These are phyloP conservation scores for Umbelopsis sp. DNA, from an alignment of 192 early-diverging fungal species.

Conservation along the genomic window DNA sequence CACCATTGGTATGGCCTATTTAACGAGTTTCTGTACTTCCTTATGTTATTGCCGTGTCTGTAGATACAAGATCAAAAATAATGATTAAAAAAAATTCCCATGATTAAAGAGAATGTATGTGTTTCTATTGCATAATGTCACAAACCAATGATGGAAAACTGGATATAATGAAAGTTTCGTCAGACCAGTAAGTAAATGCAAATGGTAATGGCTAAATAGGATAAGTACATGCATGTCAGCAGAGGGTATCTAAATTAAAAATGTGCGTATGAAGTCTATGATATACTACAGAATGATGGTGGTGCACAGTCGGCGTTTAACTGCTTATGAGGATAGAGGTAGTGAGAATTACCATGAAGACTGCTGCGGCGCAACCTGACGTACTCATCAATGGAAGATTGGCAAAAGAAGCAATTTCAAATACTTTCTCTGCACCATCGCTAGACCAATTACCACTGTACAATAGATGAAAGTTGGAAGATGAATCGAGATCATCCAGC, in stretches of 20 bases:
- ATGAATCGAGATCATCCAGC: not conserved
- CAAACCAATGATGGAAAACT: no score
- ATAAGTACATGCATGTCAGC: no score
- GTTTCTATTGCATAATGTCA: no score
- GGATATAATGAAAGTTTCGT: no score
- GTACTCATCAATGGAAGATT: not conserved
- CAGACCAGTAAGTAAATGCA: no score
- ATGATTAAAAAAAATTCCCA: no score
- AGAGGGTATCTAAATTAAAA: not conserved
- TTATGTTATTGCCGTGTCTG: no score
- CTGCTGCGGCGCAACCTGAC: no score
- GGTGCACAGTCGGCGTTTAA: not conserved
- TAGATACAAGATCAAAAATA: no score
- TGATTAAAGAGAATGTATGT: no score
- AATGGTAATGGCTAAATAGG: no score
- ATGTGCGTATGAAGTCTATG: not conserved
- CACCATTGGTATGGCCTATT: not conserved
- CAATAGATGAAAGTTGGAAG: not conserved
- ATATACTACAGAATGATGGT: not conserved
- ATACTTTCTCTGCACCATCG: not conserved
- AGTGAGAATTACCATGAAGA: not conserved
- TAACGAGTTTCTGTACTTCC: not conserved
- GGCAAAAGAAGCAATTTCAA: not conserved
- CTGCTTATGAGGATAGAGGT: not conserved
- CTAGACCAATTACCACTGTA: slow-evolving; percentile 3